A percentile compares a stretch with the other conserved stretches of the same genome.
Conservation (phyloP, 2,329 filamentous ascomycete genomes). For the Tolypocladium guangdongense region DNA sequence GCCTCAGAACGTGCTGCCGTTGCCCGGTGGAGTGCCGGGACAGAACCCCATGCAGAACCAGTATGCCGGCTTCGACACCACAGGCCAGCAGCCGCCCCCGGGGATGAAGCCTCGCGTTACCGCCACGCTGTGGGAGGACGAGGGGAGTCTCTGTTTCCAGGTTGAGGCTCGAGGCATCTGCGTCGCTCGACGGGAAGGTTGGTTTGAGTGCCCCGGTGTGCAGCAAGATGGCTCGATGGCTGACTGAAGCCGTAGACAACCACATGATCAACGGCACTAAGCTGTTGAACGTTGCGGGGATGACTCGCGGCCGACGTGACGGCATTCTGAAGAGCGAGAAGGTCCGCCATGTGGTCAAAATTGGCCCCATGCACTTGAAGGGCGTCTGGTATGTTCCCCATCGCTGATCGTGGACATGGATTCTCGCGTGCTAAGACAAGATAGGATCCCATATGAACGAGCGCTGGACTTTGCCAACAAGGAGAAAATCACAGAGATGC, state of each 20-base stretch:
- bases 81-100: conserved; percentile 83
- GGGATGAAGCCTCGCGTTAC: conserved; percentile 96
- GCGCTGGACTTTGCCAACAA: conserved; percentile 99
- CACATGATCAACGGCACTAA: conserved; percentile 99
- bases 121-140: conserved; percentile 95
- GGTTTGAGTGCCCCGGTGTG: conserved; percentile 10
- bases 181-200: conserved; percentile 86
- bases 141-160: conserved; percentile 94
- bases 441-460: conserved; percentile 92
- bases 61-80: conserved; percentile 62
- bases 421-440: conserved; percentile 13
- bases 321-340: conserved; percentile 98
- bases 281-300: conserved; percentile 89
- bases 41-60: conserved; percentile 40
- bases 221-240: background rate
- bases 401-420: conserved; percentile 8
- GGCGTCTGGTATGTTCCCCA: conserved; percentile 72
- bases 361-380: conserved; percentile 97
- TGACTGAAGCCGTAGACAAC: conserved; percentile 52
- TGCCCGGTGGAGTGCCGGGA: conserved; percentile 45
- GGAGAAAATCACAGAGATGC: conserved; percentile 92
- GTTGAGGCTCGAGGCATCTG: conserved; percentile 95
- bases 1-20: conserved; percentile 54
- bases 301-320: conserved; percentile 91
- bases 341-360: conserved; percentile 92